These are phyloP conservation scores for Pseudoturritis turrita DNA, from an alignment of 345 rosid species.

Conservation along the genomic window DNA sequence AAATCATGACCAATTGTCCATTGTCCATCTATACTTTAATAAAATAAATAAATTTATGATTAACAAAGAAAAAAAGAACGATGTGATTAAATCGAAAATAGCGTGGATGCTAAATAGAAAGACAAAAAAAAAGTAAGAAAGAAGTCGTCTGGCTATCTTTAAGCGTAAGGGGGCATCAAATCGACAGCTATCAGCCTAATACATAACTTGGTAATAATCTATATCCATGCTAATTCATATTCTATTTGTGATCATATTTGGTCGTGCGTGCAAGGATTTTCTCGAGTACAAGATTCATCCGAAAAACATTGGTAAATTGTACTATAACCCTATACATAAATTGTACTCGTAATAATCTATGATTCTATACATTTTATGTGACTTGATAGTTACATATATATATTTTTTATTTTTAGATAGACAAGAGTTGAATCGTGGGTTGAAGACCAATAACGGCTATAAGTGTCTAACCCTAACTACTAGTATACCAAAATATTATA, in stretches of 20 bases:
- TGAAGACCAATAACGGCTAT: no score
- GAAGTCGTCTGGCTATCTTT: slow-evolving; percentile 8
- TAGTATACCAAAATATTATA: no score
- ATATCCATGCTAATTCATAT: not conserved
- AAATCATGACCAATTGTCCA: no score
- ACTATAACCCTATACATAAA: no score
- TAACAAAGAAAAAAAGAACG: not conserved
- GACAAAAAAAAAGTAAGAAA: not conserved
- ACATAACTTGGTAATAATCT: not conserved
- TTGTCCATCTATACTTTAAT: no score
- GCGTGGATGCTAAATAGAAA: not conserved
- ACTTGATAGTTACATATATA: no score
- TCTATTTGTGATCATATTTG: not conserved
- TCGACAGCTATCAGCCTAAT: slow-evolving; percentile 7
- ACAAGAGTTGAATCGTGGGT: no score
- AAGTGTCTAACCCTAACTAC: no score
- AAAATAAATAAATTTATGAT: no score
- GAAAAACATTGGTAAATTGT: not conserved
- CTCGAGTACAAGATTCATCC: not conserved
- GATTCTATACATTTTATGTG: no score
- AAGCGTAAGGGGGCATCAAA: slow-evolving; percentile 9
- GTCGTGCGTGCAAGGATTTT: slow-evolving; percentile 22
- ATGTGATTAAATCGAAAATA: not conserved
- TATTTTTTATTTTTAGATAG: no score
- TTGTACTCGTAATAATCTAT: no score